Base-by-base conservation (phyloP, 2,329 filamentous ascomycete genomes). In the Esteya vermicola region DNA sequence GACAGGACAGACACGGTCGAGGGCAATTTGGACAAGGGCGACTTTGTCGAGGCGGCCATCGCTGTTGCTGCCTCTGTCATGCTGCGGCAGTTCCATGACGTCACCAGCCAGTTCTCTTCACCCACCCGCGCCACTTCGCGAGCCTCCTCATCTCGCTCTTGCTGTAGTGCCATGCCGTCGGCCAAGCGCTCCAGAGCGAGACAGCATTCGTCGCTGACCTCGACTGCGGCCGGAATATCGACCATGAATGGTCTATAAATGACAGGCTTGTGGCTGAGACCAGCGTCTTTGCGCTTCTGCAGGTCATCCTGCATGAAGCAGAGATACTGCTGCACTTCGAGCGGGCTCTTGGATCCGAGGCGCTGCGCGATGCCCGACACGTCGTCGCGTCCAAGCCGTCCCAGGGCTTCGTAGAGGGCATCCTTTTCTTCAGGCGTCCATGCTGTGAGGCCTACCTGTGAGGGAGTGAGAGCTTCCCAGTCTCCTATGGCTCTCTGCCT, bases 391-490 rank as follows among this genome's bases (percentile, higher is more conserved):
- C 85, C 85, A 3, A 81, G 65, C 1, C 72, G 71, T 1, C 68
- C 64, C 4, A 93, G 56, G 0, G 73, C 69, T 13, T 70, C 63
- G 54, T 85, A 93, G 43, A 94, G 72, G 0, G 63, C 49, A 1
- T 69, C 62, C 53, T 93, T 93, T 52, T 95, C 88, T 1, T 61
- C 50, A 0, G 68, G 45, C 0, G 72, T 77, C 89, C 89, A 96
- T 10, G 59, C 48, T 1, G 78, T 75, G 21, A 75, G 65, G 19
- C 85, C 86, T 38, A 86, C 60, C 50, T 85, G 81, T 2, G 70
- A 68, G 27, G 60, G 38, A 36, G 55, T 43, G 42, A 67, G 52
- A 14, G n/a, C n/a, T n/a, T n/a, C n/a, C n/a, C n/a, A n/a, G n/a
- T n/a, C n/a, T n/a, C n/a, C n/a, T n/a, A n/a, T n/a, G 25, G 9